Conservation (phyloP, 1,284 basidiomycete genomes). For the Malassezia japonica region DNA sequence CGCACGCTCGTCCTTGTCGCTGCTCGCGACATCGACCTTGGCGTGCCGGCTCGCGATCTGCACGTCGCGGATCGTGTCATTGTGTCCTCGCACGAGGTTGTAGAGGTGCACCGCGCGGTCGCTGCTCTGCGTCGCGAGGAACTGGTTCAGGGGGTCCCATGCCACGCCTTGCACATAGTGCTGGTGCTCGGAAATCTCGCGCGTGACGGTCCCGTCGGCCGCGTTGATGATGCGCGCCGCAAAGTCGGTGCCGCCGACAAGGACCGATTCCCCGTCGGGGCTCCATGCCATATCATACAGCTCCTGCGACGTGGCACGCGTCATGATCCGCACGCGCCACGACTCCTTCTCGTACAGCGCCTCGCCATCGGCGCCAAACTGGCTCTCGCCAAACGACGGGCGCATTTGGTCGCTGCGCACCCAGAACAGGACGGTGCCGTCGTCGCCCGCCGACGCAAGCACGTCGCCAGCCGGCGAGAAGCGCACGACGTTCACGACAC, state of each 20-base stretch:
- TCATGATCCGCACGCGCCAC: slow-evolving; percentile 83
- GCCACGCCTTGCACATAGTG: slow-evolving; percentile 48
- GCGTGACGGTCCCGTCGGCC: slow-evolving; percentile 52
- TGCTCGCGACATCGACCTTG: slow-evolving; percentile 31
- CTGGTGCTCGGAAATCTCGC: slow-evolving; percentile 43
- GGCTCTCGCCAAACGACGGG: slow-evolving; percentile 53
- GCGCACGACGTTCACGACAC: slow-evolving; percentile 88
- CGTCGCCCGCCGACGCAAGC: slow-evolving; percentile 55
- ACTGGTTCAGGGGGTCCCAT: slow-evolving; percentile 44
- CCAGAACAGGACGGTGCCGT: slow-evolving; percentile 96
- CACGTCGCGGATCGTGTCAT: slow-evolving; percentile 13
- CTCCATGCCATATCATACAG: slow-evolving; percentile 97
- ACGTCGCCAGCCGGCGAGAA: slow-evolving; percentile 62
- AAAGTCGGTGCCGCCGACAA: slow-evolving; percentile 93
- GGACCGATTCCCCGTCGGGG: slow-evolving; percentile 81
- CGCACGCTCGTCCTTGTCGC: slow-evolving; percentile 7
- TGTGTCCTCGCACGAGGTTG: slow-evolving; percentile 17
- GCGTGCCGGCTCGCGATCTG: slow-evolving; percentile 32
- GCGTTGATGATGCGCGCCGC: slow-evolving; percentile 74
- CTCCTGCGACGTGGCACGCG: slow-evolving; percentile 59
- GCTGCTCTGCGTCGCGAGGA: slow-evolving; percentile 44
- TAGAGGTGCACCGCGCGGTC: slow-evolving; percentile 42
- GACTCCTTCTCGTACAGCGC: slow-evolving; percentile 81
- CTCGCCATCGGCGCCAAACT: slow-evolving; percentile 67
- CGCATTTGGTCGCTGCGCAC: slow-evolving; percentile 64